These are phyloP conservation scores for Hansenula lynferdii DNA, from an alignment of 1,139 yeast genomes.

Conservation along the genomic window DNA sequence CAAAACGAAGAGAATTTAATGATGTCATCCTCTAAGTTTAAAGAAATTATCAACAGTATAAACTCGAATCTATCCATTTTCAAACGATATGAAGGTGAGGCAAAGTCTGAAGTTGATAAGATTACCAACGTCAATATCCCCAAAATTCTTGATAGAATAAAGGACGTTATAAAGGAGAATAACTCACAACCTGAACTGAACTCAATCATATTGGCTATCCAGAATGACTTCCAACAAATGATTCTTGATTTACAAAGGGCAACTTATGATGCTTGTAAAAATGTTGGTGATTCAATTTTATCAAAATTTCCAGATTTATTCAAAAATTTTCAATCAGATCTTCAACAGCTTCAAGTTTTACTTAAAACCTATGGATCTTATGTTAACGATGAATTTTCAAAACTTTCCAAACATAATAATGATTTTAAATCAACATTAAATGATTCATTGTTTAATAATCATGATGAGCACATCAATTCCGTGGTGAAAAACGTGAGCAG, in stretches of 20 bases:
- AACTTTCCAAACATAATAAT: conserved; percentile 24
- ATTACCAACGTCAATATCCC: conserved; percentile 17
- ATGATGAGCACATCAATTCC: conserved; percentile 23
- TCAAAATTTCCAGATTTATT: conserved; percentile 17
- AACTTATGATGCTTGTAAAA: conserved; percentile 17
- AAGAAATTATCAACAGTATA: conserved; percentile 25
- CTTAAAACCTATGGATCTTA: conserved; percentile 9
- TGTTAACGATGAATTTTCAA: conserved; percentile 18
- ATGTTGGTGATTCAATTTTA: conserved; percentile 17
- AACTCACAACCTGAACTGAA: background rate
- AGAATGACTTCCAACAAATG: conserved; percentile 12
- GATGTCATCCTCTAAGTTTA: conserved; percentile 28
- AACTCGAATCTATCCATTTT: conserved; percentile 26
- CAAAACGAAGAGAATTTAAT: conserved; percentile 28
- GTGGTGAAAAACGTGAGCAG: conserved; percentile 24
- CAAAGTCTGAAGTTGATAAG: conserved; percentile 22
- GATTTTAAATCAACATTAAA: conserved; percentile 27
- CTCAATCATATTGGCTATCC: conserved; percentile 5
- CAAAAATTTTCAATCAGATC: conserved; percentile 11
- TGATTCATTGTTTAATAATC: conserved; percentile 29
- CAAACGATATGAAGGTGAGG: conserved; percentile 25
- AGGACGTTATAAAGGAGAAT: conserved; percentile 1
- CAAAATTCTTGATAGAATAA: conserved; percentile 4
- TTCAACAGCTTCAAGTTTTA: conserved; percentile 8
- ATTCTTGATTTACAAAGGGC: conserved; percentile 10